Base-by-base conservation (phyloP, 164 flowering plant species). In the Aristolochia californica region DNA sequence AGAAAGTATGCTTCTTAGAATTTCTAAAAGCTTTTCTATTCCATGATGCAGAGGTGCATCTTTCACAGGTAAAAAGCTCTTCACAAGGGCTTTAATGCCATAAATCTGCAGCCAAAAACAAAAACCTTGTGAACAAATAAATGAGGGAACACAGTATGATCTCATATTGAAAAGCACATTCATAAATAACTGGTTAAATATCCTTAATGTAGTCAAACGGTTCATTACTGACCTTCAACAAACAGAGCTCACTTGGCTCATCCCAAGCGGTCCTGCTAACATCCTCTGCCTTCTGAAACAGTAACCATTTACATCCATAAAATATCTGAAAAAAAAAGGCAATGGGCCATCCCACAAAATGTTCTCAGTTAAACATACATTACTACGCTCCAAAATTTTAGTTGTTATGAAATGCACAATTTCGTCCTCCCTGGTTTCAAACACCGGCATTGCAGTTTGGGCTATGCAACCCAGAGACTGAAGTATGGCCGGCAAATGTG, bases 391-490 rank as follows among this genome's bases (percentile, higher is more conserved):
- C 28, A 93, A 72, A 61, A 93, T 79, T 55, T 83, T 73, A 69
- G 61, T 74, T 66, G 70, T 78, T 60, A 93, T 83, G 59, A 85
- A 93, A 23, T 70, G 87, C 30, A 71, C 74, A 71, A 93, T 77
- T 71, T 93, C 97, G 55, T 59, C 77, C 75, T 93, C 99, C 66
- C 96, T 80, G 56, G 99, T 93, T 75, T 93, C 99, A 77, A 87
- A 93, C 61, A 93, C 85, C 18, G 97, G 81, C 91, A 84, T 83
- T 48, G 99, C 99, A 64, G 82, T 83, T 73, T 93, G 85, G 5
- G 97, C 99, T 62, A 93, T 87, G 68, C 99, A 93, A 23, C 99
- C 99, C 34, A 93, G 75, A 63, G 95, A 93, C 56, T 93, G 99
- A 12, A 93, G 75, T 30, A 93, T 83, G 57, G 97, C 84, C 63